These are phyloP conservation scores for Lablab purpureus DNA, from an alignment of 306 rosid genomes.

Conservation along the genomic window DNA sequence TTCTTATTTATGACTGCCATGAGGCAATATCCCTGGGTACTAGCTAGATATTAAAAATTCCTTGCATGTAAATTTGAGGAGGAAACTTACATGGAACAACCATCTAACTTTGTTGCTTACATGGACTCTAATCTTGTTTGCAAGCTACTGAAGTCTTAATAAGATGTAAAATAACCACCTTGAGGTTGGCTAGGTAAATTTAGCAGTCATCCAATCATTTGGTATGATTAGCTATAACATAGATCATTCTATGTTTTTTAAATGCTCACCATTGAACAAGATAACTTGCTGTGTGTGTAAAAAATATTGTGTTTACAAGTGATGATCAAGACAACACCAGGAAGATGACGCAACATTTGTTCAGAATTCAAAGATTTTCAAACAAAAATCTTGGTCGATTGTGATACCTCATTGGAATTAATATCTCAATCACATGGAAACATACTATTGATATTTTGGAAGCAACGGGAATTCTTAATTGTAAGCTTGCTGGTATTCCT, in stretches of 20 bases:
- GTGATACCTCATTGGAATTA: not conserved
- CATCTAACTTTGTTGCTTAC: not conserved
- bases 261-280: not conserved
- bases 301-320: not conserved
- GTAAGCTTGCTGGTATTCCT: too few species aligned
- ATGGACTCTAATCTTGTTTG: not conserved
- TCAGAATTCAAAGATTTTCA: not conserved
- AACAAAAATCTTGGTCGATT: not conserved
- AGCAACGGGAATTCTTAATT: too few species aligned
- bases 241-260: not conserved
- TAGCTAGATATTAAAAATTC: not conserved
- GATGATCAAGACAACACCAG: not conserved
- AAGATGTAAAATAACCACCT: not conserved
- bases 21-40: not conserved
- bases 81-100: not conserved
- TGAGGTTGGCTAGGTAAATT: not conserved
- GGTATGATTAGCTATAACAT: not conserved
- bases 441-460: too few species aligned
- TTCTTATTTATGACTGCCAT: not conserved
- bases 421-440: not conserved
- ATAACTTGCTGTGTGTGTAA: not conserved
- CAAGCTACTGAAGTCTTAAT: not conserved
- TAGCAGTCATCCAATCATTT: not conserved
- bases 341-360: not conserved
- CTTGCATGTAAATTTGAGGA: not conserved